Base-by-base conservation (phyloP, 2,329 filamentous ascomycete species). In the Penicillium aurantiogriseum region DNA sequence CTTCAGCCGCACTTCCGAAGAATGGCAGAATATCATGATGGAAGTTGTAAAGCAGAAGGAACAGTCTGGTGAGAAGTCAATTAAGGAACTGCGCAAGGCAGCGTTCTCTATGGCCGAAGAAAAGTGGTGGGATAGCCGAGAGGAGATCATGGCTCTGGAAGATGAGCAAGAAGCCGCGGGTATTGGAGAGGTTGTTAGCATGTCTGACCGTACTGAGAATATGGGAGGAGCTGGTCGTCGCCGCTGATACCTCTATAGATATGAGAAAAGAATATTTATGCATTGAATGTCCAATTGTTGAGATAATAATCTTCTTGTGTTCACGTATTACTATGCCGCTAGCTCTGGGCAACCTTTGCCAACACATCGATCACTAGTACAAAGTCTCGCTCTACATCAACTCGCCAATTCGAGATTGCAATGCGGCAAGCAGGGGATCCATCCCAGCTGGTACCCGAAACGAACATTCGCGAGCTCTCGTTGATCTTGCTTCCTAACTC, bases 101-200 rank as follows among this genome's bases (percentile, higher is more conserved):
- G 94, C 92, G 1, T 99, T 97, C 73, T 88, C 91, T 70, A 83
- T 91, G 63, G 92, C 92, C 40, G 94, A 99, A 76, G 90, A 92
- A 77, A 96, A 96, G 74, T 99, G 94, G 94, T 99, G 94, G 94
- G 94, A 97, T 80, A 92, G 89, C 71, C 85, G 94, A 67, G 94
- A 99, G 78, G 93, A 97, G 77, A 90, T 99, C 64, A 89, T 88
- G 53, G 89, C 86, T 7, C 76, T 97, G 69, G 94, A 99, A 76
- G 93, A 97, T 76, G 93, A 97, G 78, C 92, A 97, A 79, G 93
- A 97, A 76, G 92, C 90, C 48, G 91, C 92, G 35, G 92, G 94
- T 10, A 97, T 97, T 74, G 90, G 92, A 17, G 94, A 97, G 78
- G 91, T 97, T 43, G 90, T 97, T 54, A 94, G 88, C 70, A 79